Evolutionary conservation across 345 rosid genomes (phyloP).

Genomic region (Erodium maritimum): DNA sequence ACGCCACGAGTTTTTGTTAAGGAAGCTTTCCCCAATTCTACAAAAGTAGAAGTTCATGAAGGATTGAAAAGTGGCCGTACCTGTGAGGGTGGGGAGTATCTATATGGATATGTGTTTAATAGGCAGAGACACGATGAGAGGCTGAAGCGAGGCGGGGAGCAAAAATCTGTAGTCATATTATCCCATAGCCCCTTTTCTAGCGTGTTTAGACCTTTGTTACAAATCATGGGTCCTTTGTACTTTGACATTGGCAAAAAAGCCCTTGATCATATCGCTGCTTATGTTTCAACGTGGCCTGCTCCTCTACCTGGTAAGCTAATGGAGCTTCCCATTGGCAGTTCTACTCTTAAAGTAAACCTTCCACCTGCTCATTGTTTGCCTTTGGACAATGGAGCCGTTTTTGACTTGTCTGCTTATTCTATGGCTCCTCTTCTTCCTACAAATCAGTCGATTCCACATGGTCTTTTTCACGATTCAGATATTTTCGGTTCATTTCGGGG

Average conservation of each 20-base stretch:
- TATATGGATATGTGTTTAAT: conserved; percentile 91
- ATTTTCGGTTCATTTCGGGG: conserved; percentile 76
- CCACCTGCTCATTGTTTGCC: conserved; percentile 92
- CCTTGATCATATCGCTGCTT: conserved; percentile 72
- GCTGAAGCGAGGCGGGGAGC: conserved; percentile 93
- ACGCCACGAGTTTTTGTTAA: conserved; percentile 13
- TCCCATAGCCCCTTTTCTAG: conserved; percentile 69
- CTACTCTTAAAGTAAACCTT: conserved; percentile 70
- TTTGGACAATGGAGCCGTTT: conserved; percentile 40
- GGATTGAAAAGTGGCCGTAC: conserved; percentile 9
- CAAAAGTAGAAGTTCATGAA: conserved; percentile 12
- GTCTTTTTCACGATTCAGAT: conserved; percentile 94
- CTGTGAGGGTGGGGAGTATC: conserved; percentile 20
- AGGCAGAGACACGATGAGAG: conserved; percentile 95
- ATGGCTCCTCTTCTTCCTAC: conserved; percentile 90
- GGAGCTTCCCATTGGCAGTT: conserved; percentile 95
- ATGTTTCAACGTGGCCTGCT: conserved; percentile 84
- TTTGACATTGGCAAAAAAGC: conserved; percentile 79
- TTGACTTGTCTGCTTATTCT: conserved; percentile 70
- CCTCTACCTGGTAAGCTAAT: conserved; percentile 76
- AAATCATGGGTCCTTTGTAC: conserved; percentile 90
- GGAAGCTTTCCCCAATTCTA: too few relatives aligned
- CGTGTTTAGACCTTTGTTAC: conserved; percentile 85
- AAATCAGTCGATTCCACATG: conserved; percentile 88
- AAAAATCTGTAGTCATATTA: conserved; percentile 82